phyloP scores from a whole-genome alignment of 2,329 filamentous ascomycete genomes.

The Beauveria caledonica region DNA sequence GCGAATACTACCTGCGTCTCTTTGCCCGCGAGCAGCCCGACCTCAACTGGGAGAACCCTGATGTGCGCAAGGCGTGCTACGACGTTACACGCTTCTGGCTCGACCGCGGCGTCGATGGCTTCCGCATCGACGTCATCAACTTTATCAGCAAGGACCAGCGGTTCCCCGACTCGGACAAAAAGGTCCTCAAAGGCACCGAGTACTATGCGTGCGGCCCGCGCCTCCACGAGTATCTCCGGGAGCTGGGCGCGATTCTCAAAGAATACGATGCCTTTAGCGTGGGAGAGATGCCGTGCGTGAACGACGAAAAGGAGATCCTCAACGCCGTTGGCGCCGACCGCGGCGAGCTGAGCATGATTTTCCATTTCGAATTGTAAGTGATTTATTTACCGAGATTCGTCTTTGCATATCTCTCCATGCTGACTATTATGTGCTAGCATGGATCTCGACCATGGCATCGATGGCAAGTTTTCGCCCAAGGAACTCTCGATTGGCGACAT shows the following conservation, averaged over 20 bases:
- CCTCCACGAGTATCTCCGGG: conserved; percentile 38
- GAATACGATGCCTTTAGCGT: conserved; percentile 44
- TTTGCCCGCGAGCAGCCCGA: conserved; percentile 67
- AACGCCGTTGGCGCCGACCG: conserved; percentile 45
- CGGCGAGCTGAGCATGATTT: conserved; percentile 62
- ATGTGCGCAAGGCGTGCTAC: conserved; percentile 57
- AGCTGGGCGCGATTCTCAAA: conserved; percentile 35
- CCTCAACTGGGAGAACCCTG: conserved; percentile 67
- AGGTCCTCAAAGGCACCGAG: conserved; percentile 27
- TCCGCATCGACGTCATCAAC: conserved; percentile 61
- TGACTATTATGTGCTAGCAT: conserved; percentile 30
- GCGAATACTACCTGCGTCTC: conserved; percentile 55
- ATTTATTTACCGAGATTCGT: too few relatives aligned
- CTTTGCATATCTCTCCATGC: neutral
- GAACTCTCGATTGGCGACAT: conserved; percentile 42
- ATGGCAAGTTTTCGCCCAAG: conserved; percentile 34
- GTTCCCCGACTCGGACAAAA: conserved; percentile 40
- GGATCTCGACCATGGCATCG: conserved; percentile 38
- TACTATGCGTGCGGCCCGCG: conserved; percentile 47
- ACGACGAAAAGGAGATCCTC: conserved; percentile 34
- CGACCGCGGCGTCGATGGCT: conserved; percentile 56
- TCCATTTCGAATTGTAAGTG: conserved; percentile 57
- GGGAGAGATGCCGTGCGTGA: conserved; percentile 41
- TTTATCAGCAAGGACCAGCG: conserved; percentile 54
- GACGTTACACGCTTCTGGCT: conserved; percentile 68